phyloP scores from a whole-genome alignment of 345 rosid genomes.

The Clarkia xantiana region DNA sequence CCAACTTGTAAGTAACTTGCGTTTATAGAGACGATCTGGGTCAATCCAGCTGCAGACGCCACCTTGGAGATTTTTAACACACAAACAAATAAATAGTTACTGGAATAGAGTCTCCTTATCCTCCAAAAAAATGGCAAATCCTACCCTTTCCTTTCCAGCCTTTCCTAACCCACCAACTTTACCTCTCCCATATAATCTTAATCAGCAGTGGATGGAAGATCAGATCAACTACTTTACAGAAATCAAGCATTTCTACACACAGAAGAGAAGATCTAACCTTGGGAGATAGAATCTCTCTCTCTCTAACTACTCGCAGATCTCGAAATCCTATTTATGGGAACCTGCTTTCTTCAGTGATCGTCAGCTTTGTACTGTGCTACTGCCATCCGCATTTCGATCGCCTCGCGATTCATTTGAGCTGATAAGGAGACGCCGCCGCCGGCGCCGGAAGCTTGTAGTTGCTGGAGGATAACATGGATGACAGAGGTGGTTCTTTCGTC shows the following conservation, averaged over 20 bases:
- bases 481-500: constrained; percentile 94
- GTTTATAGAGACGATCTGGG: too few species aligned
- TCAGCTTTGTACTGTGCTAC: too few species aligned
- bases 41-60: too few species aligned
- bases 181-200: neutral
- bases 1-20: too few species aligned
- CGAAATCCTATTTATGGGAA: constrained; percentile 11
- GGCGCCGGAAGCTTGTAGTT: constrained; percentile 3
- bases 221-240: neutral
- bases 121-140: neutral
- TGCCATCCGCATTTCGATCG: neutral
- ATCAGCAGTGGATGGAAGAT: too few species aligned
- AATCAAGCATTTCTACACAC: constrained; percentile 1
- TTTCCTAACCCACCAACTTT: neutral
- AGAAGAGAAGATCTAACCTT: constrained; percentile 4
- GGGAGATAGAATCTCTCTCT: constrained; percentile 6
- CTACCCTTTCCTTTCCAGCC: too few species aligned
- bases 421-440: constrained; percentile 9
- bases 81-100: too few species aligned
- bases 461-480: constrained; percentile 40
- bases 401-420: neutral
- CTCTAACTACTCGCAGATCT: constrained; percentile 38
- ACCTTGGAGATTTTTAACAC: too few species aligned
- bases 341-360: too few species aligned
- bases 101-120: neutral